phyloP scores from a whole-genome alignment of 352 stramenopile genomes.

The Phytophthora cactorum region DNA sequence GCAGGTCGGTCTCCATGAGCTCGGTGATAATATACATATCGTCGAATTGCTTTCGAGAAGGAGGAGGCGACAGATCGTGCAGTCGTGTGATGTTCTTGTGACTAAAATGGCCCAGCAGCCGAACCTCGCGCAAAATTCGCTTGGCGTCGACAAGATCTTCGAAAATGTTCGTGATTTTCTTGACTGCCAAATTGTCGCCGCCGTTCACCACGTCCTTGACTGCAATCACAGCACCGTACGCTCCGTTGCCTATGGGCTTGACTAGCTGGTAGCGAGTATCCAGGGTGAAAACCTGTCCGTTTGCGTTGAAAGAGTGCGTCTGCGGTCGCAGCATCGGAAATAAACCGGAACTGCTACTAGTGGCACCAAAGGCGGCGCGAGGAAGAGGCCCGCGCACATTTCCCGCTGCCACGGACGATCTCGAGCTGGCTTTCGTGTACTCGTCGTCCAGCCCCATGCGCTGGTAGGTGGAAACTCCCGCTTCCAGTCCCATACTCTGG shows the following conservation, averaged over 20 bases:
- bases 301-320: conserved; percentile 78
- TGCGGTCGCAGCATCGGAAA: conserved; percentile 40
- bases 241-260: conserved; percentile 89
- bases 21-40: conserved; percentile 98
- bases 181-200: conserved; percentile 88
- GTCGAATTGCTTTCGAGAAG: conserved; percentile 92
- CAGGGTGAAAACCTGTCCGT: conserved; percentile 86
- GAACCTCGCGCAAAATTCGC: conserved; percentile 96
- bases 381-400: conserved; percentile 15
- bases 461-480: conserved; percentile 19
- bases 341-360: conserved; percentile 32
- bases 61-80: conserved; percentile 91
- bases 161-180: conserved; percentile 95
- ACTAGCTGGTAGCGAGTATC: conserved; percentile 89
- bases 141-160: conserved; percentile 98
- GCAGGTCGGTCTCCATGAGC: conserved; percentile 97
- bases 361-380: conserved; percentile 34
- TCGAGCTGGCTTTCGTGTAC: conserved; percentile 27
- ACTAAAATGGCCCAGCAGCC: conserved; percentile 84
- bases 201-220: conserved; percentile 65
- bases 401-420: conserved; percentile 10
- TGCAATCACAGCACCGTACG: conserved; percentile 92
- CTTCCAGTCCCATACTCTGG: conserved; percentile 14
- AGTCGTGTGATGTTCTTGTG: conserved; percentile 95
- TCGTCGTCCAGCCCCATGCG: conserved; percentile 19